Evolutionary conservation across 108 stramenopile genomes (phyloP), one percentile per base, ranked within the genome.

Genomic region (Bacterosira constricta): DNA sequence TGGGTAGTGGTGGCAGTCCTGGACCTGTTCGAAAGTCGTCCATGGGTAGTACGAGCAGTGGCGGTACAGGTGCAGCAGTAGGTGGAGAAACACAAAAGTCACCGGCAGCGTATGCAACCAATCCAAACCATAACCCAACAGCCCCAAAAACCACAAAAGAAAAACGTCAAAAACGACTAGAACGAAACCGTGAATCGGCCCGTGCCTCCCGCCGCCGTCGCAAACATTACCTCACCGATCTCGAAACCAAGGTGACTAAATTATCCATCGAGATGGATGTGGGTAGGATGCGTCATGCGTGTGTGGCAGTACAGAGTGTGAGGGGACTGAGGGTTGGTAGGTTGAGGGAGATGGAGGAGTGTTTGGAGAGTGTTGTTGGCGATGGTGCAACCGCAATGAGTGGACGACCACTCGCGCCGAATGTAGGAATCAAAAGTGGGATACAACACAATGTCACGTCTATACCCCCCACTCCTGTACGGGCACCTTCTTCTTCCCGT

Each of bases 151-250:
- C 63, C 47, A 49, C 63, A 64, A 32, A 13, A 64, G 65, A 69
- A 55, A 69, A 69, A 27, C 82, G 92, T 18, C 91, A 92, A 71
- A 89, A 91, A 38, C 92, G 97, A 1, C 81, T 98, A 15, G 96
- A 96, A 53, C 83, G 96, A 18, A 98, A 98, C 66, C 91, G 98
- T 17, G 96, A 97, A 79, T 97, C 96, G 12, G 98, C 98, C 6
- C 86, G 96, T 1, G 81, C 91, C 15, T 94, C 92, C 23, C 89
- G 98, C 3, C 83, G 95, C 7, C 80, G 96, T 13, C 82, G 97
- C 58, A 98, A 98, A 80, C 86, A 94, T 42, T 94, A 98, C 69
- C 85, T 98, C n/a, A 96, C 97, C 82, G 94, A 93, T 21, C 73
- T 98, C 42, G 96, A 97, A 71, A 84, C 84, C 25, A 80, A 81